Evolutionary conservation across 1,139 yeast species (phyloP), one percentile per base, ranked within the genome.

Genomic region (Yamadazyma jaroonii): DNA sequence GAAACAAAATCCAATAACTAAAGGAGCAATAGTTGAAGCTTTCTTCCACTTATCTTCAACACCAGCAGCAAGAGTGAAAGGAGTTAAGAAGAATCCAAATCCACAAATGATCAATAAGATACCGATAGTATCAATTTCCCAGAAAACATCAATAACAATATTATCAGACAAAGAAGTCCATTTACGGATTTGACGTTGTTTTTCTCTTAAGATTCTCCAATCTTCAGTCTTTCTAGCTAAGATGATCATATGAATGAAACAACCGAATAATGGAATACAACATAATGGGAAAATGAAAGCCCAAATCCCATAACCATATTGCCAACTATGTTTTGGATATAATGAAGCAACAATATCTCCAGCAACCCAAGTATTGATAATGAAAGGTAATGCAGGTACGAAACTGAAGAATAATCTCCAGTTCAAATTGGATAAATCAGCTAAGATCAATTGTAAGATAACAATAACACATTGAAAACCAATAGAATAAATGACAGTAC

Each of bases 281-380:
- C 77, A 56, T 25, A 82, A 64, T 21, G 92, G 90, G 64, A 81
- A 72, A 43, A 84, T 81, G 52, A 82, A 80, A 1, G 89, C 89
- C 86, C 86, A 84, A 75, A 84, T 82, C 29, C 84, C 90, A 48
- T 83, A 79, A 49, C 82, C 81, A 79, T 82, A 84, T 27, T 76
- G 70, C 94, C 94, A 84, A 2, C 59, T 45, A 55, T 65, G 59
- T 7, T 40, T 29, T n/a, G 52, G 46, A 24, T 51, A 52, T 29
- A 57, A 49, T n/a, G 49, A 49, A 25, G 35, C 48, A 17, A 76
- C 62, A 34, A 84, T 63, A 46, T 79, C 66, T 53, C 89, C 90
- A 17, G 81, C 61, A 37, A 83, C 70, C 92, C 92, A 84, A 12
- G 92, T 81, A 55, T 82, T 84, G 57, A 84, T 81, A 47, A 84